These are phyloP conservation scores for Coelastrella sp. DNA, from an alignment of 139 green algal species.

Conservation along the genomic window DNA sequence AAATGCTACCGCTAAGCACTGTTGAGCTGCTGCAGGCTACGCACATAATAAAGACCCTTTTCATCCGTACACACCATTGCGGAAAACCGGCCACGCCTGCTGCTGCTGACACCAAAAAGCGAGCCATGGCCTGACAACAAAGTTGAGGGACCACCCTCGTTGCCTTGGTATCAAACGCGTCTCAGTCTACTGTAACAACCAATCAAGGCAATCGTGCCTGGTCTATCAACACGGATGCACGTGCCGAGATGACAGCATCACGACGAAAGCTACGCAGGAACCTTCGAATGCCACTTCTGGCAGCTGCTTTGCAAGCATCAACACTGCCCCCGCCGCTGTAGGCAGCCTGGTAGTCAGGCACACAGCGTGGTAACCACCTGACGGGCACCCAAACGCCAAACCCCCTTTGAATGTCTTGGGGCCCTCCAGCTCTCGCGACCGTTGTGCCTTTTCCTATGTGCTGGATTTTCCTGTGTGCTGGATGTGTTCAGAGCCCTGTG, in stretches of 20 bases:
- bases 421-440: too few species aligned
- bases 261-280: too few species aligned
- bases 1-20: not conserved
- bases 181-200: too few species aligned
- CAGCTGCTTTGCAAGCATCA: not conserved
- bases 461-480: too few species aligned
- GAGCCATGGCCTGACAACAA: not conserved
- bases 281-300: too few species aligned
- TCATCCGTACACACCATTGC: slow-evolving; percentile 11
- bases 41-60: not conserved
- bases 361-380: too few species aligned
- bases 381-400: not conserved
- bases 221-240: not conserved
- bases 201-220: too few species aligned
- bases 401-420: too few species aligned
- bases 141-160: not conserved
- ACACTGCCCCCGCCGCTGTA: too few species aligned
- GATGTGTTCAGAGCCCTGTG: not conserved
- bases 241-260: not conserved
- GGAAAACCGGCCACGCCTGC: not conserved
- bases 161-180: too few species aligned
- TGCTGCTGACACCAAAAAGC: not conserved
- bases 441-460: too few species aligned
- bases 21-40: not conserved
- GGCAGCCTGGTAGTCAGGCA: too few species aligned